Base-by-base conservation (phyloP, 768 basidiomycete species). In the Mycena indigotica region DNA sequence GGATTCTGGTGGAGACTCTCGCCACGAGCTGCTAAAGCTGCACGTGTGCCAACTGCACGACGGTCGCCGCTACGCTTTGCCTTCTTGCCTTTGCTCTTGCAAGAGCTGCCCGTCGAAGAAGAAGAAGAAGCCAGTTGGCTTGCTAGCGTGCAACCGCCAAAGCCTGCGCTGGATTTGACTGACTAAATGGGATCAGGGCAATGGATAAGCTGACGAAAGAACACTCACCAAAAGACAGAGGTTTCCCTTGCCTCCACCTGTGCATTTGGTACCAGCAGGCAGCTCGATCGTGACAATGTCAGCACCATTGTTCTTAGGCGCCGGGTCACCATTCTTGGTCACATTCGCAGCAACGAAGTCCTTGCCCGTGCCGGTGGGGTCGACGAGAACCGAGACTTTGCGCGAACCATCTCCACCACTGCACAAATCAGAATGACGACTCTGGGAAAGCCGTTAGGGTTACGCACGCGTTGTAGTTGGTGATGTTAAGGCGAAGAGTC, bases 361-460 rank as follows among this genome's bases (percentile, higher is more conserved):
- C 21, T 51, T 51, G 16, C 30, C 50, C 5, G 50, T 51, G 8
- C 50, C 50, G 4, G 50, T 51, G 17, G 50, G 50, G 50, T 51
- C 50, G 29, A 51, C 30, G 6, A 52, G 19, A 25, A 26, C 24
- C 16, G 28, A 24, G 26, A 25, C 23, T 16, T 26, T 28, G 50
- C 61, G 61, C 19, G 61, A 62, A 35, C 61, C 61, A n/a, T 62
- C 61, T 0, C n/a, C 50, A 13, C 61, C 61, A 23, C 59, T 61
- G 24, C 38, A 15, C 16, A 2, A n/a, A n/a, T 28, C 3, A 21
- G 29, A n/a, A 16, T 1, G n/a, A 2, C 21, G 19, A 6, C 3
- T 12, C 2, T 23, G 5, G 4, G 15, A 40, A 15, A 23, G 41
- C 38, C 13, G 21, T 32, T 16, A 19, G 17, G n/a, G 30, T 1